These are phyloP conservation scores for Fusarium sarcochroum DNA, from an alignment of 2,329 filamentous ascomycete species.

Conservation along the genomic window DNA sequence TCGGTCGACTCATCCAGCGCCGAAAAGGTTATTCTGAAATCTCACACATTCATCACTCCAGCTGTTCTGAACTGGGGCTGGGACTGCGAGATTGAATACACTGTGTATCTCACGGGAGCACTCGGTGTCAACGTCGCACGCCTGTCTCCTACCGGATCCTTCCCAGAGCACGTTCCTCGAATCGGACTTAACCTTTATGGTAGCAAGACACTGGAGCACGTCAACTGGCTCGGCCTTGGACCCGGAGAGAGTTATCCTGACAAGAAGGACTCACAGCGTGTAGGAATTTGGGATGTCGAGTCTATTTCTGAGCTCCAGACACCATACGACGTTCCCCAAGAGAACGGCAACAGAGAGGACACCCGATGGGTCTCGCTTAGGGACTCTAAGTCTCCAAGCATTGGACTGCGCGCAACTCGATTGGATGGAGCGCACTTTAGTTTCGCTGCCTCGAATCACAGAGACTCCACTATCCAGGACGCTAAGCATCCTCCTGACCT, in stretches of 20 bases:
- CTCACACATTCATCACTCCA: slow-evolving; percentile 68
- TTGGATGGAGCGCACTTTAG: slow-evolving; percentile 53
- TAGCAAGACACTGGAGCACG: slow-evolving; percentile 59
- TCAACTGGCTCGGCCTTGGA: slow-evolving; percentile 73
- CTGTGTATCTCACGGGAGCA: slow-evolving; percentile 60
- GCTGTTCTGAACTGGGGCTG: slow-evolving; percentile 73
- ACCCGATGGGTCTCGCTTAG: slow-evolving; percentile 67
- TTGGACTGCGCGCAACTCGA: slow-evolving; percentile 42
- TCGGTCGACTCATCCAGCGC: slow-evolving; percentile 55
- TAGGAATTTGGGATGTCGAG: slow-evolving; percentile 62
- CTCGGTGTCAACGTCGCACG: slow-evolving; percentile 62
- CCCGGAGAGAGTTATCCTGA: slow-evolving; percentile 76
- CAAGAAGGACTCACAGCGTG: slow-evolving; percentile 68
- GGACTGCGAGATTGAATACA: slow-evolving; percentile 65
- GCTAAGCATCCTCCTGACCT: slow-evolving; percentile 77
- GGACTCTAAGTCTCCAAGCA: slow-evolving; percentile 27
- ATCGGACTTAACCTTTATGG: slow-evolving; percentile 72
- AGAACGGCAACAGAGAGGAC: slow-evolving; percentile 74
- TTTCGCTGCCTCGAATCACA: slow-evolving; percentile 71
- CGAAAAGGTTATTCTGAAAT: slow-evolving; percentile 65
- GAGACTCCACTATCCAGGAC: slow-evolving; percentile 65
- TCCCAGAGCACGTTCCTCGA: slow-evolving; percentile 70
- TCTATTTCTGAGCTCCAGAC: slow-evolving; percentile 66
- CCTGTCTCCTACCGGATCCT: slow-evolving; percentile 62
- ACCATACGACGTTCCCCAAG: slow-evolving; percentile 77